Base-by-base conservation (phyloP, 371 early-diverging fungal species). In the Zychaea mexicana region DNA sequence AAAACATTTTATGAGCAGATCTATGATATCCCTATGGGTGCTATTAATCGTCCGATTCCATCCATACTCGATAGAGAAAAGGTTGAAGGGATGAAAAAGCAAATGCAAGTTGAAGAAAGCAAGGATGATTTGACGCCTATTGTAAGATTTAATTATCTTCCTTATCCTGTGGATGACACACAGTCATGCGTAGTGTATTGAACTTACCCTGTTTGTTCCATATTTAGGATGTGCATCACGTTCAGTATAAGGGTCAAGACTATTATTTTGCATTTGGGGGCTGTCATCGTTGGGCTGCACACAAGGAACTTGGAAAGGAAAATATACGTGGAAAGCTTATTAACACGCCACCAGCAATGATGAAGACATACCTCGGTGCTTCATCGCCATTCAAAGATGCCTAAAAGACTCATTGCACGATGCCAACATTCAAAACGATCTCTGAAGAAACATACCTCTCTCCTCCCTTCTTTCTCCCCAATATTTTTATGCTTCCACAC, bases 241-340 rank as follows among this genome's bases (percentile, higher is more conserved):
- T 73, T 5, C 58, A 67, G 47, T 67, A 77, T 47, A 74, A 77
- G 30, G 77, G 71, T 5, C 19, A 75, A n/a, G 76, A 81, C 28
- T 81, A 81, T 32, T 81, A 79, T 33, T 79, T 81, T 67, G 79
- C 77, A 9, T 73, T 81, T 64, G 82, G 82, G 8, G 82, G 82
- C 3, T 81, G 82, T 39, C 82, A 81, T 60, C 73, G 82, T 17
- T 81, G 82, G 82, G 79, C 73, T 58, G 82, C 82, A 21, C 77
- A 74, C 32, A 81, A 76, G 61, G 77, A 77, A 49, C 42, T 77
- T 5, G 71, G 72, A 2, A 62, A 65, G 49, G 77, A 75, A 22
- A 79, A 74, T 0, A 79, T 81, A 31, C 65, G 69, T 39, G 82
- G 74, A 0, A 79, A 79, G 47, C 57, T 79, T 27, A 79, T 79